These are phyloP conservation scores for Stephanocyclus meneghinianus DNA, from an alignment of 352 stramenopile genomes.

Conservation along the genomic window DNA sequence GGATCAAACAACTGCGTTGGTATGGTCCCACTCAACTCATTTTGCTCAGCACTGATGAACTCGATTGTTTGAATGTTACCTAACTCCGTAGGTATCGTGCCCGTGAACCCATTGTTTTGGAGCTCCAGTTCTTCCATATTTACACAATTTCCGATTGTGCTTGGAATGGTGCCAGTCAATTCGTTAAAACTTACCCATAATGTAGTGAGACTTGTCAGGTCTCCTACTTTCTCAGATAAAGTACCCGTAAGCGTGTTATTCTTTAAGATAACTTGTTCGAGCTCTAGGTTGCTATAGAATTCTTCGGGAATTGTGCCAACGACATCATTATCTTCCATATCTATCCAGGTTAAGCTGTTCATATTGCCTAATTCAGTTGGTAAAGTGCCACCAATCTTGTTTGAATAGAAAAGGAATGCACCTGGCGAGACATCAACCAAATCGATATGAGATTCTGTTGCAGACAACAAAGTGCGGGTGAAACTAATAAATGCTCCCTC, in stretches of 20 bases:
- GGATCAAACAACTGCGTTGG: slow-evolving; percentile 37
- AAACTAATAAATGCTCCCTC: not conserved
- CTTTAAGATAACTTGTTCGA: slow-evolving; percentile 59
- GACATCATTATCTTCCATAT: slow-evolving; percentile 68
- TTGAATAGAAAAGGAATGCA: slow-evolving; percentile 56
- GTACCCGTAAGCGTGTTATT: slow-evolving; percentile 62
- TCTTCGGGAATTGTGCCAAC: slow-evolving; percentile 63
- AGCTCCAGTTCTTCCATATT: slow-evolving; percentile 59
- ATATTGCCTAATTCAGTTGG: slow-evolving; percentile 59
- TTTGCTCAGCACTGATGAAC: slow-evolving; percentile 43
- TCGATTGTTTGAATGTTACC: slow-evolving; percentile 41
- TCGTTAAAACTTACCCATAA: slow-evolving; percentile 63
- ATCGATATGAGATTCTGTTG: not conserved
- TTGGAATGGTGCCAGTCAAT: slow-evolving; percentile 49
- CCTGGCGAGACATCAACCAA: slow-evolving; percentile 19
- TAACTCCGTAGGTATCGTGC: slow-evolving; percentile 44
- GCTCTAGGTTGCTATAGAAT: slow-evolving; percentile 54
- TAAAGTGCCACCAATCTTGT: slow-evolving; percentile 57
- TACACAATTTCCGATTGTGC: slow-evolving; percentile 39
- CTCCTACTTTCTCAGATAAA: slow-evolving; percentile 56
- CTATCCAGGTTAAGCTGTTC: slow-evolving; percentile 56
- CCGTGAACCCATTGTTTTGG: slow-evolving; percentile 49
- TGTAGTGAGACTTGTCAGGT: slow-evolving; percentile 42
- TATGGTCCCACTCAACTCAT: slow-evolving; percentile 63
- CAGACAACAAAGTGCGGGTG: not conserved